Evolutionary conservation across 2,329 filamentous ascomycete genomes (phyloP).

Genomic region (Clonostachys chloroleuca): DNA sequence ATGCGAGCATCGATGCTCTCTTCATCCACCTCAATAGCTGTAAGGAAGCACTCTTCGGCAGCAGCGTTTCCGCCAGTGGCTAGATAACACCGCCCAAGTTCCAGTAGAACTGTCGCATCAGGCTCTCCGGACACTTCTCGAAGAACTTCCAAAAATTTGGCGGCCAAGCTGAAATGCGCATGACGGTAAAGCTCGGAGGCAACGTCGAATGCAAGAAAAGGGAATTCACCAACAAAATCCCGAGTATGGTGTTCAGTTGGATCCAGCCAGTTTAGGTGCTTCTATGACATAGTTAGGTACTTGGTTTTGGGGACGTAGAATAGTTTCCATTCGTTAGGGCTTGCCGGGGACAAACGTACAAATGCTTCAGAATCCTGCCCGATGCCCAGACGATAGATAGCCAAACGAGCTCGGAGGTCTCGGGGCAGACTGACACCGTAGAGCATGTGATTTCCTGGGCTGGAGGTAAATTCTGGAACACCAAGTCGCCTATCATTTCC

Average conservation of each 20-base stretch:
- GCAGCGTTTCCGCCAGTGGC: slow-evolving; percentile 57
- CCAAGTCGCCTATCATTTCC: slow-evolving; percentile 62
- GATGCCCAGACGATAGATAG: slow-evolving; percentile 73
- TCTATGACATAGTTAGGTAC: slow-evolving; percentile 27
- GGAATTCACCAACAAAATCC: slow-evolving; percentile 58
- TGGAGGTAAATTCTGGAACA: slow-evolving; percentile 56
- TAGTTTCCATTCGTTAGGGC: background rate
- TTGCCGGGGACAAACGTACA: slow-evolving; percentile 39
- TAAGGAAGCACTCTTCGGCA: slow-evolving; percentile 74
- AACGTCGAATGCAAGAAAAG: slow-evolving; percentile 73
- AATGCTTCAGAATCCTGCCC: slow-evolving; percentile 68
- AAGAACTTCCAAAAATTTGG: slow-evolving; percentile 53
- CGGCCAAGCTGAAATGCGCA: slow-evolving; percentile 28
- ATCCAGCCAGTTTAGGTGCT: slow-evolving; percentile 67
- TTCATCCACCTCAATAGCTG: slow-evolving; percentile 67
- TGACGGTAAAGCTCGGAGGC: slow-evolving; percentile 36
- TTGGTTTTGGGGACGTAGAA: background rate
- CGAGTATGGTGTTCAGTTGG: slow-evolving; percentile 46
- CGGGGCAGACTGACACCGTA: slow-evolving; percentile 75
- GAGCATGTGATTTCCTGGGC: slow-evolving; percentile 40
- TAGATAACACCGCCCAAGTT: slow-evolving; percentile 66
- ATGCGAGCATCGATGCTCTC: slow-evolving; percentile 72
- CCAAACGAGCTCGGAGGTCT: slow-evolving; percentile 80
- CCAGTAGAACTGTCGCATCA: slow-evolving; percentile 47
- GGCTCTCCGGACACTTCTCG: slow-evolving; percentile 39